These are phyloP conservation scores for Alnus glutinosa DNA, from an alignment of 306 rosid species.

Conservation along the genomic window DNA sequence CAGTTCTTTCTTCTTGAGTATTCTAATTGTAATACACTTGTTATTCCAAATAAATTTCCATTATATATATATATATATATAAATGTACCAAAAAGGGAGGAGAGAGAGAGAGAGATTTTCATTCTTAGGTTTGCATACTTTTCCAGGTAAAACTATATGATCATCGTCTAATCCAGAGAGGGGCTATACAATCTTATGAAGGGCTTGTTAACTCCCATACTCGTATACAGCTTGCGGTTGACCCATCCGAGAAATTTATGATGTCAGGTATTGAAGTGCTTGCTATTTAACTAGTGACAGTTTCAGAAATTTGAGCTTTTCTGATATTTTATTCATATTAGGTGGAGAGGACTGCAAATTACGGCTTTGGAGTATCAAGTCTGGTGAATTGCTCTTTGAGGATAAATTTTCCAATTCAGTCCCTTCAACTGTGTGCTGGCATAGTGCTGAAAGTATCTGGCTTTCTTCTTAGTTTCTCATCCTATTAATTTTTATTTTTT, in stretches of 20 bases:
- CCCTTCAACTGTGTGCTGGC: slow-evolving; percentile 74
- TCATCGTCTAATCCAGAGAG: slow-evolving; percentile 74
- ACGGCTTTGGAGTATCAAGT: slow-evolving; percentile 78
- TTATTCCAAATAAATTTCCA: too few relatives aligned
- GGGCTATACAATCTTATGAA: slow-evolving; percentile 77
- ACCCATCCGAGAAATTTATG: slow-evolving; percentile 76
- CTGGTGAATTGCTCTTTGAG: slow-evolving; percentile 85
- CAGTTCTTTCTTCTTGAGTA: too few relatives aligned
- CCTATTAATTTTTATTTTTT: slow-evolving; percentile 8
- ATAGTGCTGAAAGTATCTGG: slow-evolving; percentile 30
- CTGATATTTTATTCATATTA: slow-evolving; percentile 32
- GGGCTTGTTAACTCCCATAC: slow-evolving; percentile 84
- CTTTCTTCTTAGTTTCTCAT: slow-evolving; percentile 18
- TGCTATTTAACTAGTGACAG: slow-evolving; percentile 13
- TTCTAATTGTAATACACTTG: too few relatives aligned
- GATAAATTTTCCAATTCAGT: slow-evolving; percentile 63
- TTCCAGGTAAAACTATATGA: slow-evolving; percentile 77
- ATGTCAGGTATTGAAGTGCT: slow-evolving; percentile 61
- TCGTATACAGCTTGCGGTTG: slow-evolving; percentile 69
- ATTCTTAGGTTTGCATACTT: slow-evolving; percentile 19
- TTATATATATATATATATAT: too few relatives aligned
- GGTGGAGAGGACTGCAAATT: slow-evolving; percentile 93
- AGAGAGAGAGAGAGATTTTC: slow-evolving; percentile 12
- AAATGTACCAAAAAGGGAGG: not conserved
- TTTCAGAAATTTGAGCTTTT: slow-evolving; percentile 5